Evolutionary conservation across 2,329 filamentous ascomycete genomes (phyloP).

Genomic region (Ophiostoma tasmaniense): DNA sequence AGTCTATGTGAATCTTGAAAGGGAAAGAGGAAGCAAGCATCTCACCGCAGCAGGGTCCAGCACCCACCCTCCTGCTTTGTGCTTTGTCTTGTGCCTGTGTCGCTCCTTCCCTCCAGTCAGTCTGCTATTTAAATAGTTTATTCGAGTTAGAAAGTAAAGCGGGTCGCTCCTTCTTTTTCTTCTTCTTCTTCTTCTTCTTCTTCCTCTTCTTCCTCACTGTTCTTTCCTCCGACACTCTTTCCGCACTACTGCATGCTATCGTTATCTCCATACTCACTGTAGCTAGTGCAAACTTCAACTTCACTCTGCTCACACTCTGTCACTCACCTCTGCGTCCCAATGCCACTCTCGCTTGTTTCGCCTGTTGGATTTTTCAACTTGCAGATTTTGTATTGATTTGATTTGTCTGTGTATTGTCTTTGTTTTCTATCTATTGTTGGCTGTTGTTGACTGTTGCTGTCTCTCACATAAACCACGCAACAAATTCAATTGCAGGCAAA

Average conservation of each 20-base stretch:
- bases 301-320: not conserved
- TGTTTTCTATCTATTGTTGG: not conserved
- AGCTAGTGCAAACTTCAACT: no score
- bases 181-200: not conserved
- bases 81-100: not conserved
- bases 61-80: not conserved
- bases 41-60: not conserved
- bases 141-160: not conserved
- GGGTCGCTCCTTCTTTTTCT: not conserved
- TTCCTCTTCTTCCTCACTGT: not conserved
- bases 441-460: not conserved
- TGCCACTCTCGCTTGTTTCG: not conserved
- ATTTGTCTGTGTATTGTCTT: not conserved
- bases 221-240: not conserved
- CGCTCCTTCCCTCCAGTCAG: not conserved
- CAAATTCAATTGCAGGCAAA: not conserved
- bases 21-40: not conserved
- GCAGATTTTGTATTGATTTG: not conserved
- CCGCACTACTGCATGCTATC: not conserved
- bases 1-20: no score
- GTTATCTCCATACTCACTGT: not conserved
- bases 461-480: not conserved
- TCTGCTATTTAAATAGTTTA: not conserved
- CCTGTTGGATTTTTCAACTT: not conserved
- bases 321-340: not conserved